These are phyloP conservation scores for Plectosphaerella cucumerina DNA, from an alignment of 2,329 filamentous ascomycete species.

Conservation along the genomic window DNA sequence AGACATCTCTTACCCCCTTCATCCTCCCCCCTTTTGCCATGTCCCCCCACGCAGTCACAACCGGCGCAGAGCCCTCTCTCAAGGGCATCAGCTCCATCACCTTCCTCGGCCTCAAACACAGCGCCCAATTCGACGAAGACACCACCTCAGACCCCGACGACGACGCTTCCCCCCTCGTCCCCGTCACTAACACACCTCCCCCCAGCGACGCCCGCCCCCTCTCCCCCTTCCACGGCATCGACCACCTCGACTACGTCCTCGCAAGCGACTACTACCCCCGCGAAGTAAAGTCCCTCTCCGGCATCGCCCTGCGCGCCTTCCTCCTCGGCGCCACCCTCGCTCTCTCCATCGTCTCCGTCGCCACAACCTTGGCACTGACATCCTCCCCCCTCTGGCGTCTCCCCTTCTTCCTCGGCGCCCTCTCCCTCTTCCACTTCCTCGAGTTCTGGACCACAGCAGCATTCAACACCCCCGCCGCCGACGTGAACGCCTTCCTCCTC, in stretches of 20 bases:
- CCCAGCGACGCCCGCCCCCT: not conserved
- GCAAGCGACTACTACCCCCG: constrained; percentile 35
- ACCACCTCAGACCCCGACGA: not conserved
- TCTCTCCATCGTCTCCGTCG: constrained; percentile 25
- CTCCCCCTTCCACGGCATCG: not conserved
- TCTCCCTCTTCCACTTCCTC: constrained; percentile 88
- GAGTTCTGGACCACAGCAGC: constrained; percentile 89
- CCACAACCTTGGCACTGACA: constrained; percentile 28
- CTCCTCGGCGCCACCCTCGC: constrained; percentile 44
- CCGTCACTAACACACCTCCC: not conserved
- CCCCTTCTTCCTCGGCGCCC: constrained; percentile 62
- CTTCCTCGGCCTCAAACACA: constrained; percentile 4
- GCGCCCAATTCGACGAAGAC: not conserved
- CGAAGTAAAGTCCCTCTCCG: constrained; percentile 52
- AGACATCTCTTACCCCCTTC: not conserved
- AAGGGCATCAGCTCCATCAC: not conserved
- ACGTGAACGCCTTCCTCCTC: constrained; percentile 74
- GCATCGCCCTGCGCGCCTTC: constrained; percentile 56
- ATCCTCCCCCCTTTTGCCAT: not conserved
- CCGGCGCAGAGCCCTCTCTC: not conserved
- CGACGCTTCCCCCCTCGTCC: not conserved
- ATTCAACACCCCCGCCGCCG: constrained; percentile 73
- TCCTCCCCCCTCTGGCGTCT: constrained; percentile 53
- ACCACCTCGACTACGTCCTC: not conserved
- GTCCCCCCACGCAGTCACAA: not conserved